phyloP scores from a whole-genome alignment of 768 basidiomycete species.

The Termitomyces sp. region DNA sequence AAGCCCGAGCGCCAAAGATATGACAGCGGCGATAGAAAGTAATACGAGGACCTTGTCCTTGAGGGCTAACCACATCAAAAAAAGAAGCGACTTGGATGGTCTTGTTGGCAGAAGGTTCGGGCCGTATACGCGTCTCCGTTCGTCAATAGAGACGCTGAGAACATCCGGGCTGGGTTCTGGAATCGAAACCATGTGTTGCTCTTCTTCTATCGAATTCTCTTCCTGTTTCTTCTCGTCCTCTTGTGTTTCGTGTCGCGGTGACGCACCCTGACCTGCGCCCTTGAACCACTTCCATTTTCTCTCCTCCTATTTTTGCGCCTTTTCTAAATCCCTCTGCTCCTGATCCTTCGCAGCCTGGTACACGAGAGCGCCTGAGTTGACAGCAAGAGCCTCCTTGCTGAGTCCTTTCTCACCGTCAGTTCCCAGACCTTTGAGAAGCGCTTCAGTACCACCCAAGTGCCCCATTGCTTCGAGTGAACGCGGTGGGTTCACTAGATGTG shows the following conservation, averaged over 20 bases:
- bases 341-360: slow-evolving; percentile 9
- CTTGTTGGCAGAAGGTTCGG: slow-evolving; percentile 70
- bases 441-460: slow-evolving; percentile 66
- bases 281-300: slow-evolving; percentile 10
- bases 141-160: slow-evolving; percentile 46
- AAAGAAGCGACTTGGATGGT: slow-evolving; percentile 64
- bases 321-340: slow-evolving; percentile 9
- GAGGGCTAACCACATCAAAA: slow-evolving; percentile 81
- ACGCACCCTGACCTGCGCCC: slow-evolving; percentile 21
- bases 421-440: slow-evolving; percentile 71
- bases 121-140: slow-evolving; percentile 69
- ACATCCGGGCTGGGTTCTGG: slow-evolving; percentile 25
- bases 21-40: slow-evolving; percentile 85
- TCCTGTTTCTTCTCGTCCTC: not conserved
- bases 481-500: slow-evolving; percentile 89
- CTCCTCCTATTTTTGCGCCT: slow-evolving; percentile 16
- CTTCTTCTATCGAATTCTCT: slow-evolving; percentile 20
- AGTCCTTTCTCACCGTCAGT: slow-evolving; percentile 55
- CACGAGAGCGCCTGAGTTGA: slow-evolving; percentile 10
- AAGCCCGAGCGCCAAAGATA: slow-evolving; percentile 90
- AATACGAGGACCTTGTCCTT: slow-evolving; percentile 91
- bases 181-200: slow-evolving; percentile 33
- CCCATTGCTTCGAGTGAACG: slow-evolving; percentile 55
- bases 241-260: slow-evolving; percentile 25
- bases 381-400: slow-evolving; percentile 13